Base-by-base conservation (phyloP, 305 asterid genomes). In the Fraxinus angustifolia region DNA sequence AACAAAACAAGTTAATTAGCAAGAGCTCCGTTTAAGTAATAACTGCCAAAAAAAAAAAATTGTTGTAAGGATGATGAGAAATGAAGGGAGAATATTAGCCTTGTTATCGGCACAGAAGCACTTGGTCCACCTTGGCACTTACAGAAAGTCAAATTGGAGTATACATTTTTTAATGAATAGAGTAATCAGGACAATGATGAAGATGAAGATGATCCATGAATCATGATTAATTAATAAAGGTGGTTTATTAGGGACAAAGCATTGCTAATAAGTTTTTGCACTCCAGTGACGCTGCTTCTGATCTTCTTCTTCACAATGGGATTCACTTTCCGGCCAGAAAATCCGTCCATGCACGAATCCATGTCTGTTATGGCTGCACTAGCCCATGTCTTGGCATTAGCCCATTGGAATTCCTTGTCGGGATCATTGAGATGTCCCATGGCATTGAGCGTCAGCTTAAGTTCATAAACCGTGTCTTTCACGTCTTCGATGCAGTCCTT, bases 321-420 rank as follows among this genome's bases (percentile, higher is more conserved):
- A 76, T 53, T 87, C 6, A 88, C 88, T 58, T 83, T 88, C 82
- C 85, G 34, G 3, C 35, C 90, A 5, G 81, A 40, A 11, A 89
- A 71, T 2, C 89, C 93, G 77, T 93, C 98, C 77, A 88, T 58
- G 82, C 98, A 93, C 6, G 97, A 88, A 50, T 92, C 97, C 2
- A 91, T 89, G 50, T 94, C 94, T 16, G 93, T 88, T 26, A 92
- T 90, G 40, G 97, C 98, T 10, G 98, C 96, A 85, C 98, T 94
- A 8, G 91, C 97, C 81, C 91, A 90, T 1, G 97, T 94, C 88
- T 90, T 92, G 0, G 96, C 96, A 65, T 88, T 92, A n/a, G 90
- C 84, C 98, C 93, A 90, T 73, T 93, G 86, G 17, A 85, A 91
- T n/a, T 82, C 88, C 79, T 87, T 77, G 8, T 90, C 96, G 1